Base-by-base conservation (phyloP, 2,329 filamentous ascomycete genomes). In the Aspergillus sp. region DNA sequence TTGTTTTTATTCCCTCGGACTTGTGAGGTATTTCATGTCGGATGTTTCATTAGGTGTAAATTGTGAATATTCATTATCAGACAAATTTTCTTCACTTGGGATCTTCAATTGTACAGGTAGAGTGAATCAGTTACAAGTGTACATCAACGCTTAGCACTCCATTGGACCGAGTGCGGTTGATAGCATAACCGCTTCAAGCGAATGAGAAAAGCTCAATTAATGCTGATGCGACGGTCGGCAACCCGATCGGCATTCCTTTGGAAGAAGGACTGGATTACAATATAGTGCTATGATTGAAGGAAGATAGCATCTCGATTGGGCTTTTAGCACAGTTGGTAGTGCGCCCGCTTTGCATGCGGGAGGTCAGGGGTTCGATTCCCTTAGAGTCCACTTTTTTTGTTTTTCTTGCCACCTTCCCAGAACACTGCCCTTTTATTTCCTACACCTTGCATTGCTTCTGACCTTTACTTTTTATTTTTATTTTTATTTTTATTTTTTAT, bases 1-100 rank as follows among this genome's bases (percentile, higher is more conserved):
- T 16, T 36, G 32, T 16, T 42, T n/a, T 62, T 65, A 67, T 64
- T 65, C 64, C 65, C 64, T 67, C 63, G 62, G 58, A 54, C 26
- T 60, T 59, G 62, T 62, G 61, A 68, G 65, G 61, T 59, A 29
- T 63, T 58, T 66, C 49, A 61, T 60, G 63, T 62, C 52, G 65
- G 65, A 68, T 68, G 66, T 68, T 69, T 69, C 63, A 58, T 67
- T 68, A 68, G 67, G 65, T 69, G 67, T 69, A 69, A 69, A 68
- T 67, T 67, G 65, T 67, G 62, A 62, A 66, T 63, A 62, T 62
- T 60, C 36, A 53, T 60, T 58, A 47, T 62, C 59, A 53, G 55
- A 56, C 57, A 56, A 52, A 36, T 5, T 36, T 12, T 4, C 5
- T 36, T 36, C 32, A 29, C 26, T 29, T 29, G 26, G 6, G 26